A percentile compares a stretch with the other conserved stretches of the same genome.
phyloP scores from a whole-genome alignment of 2,329 filamentous ascomycete species.

The Microascus cirrosus region DNA sequence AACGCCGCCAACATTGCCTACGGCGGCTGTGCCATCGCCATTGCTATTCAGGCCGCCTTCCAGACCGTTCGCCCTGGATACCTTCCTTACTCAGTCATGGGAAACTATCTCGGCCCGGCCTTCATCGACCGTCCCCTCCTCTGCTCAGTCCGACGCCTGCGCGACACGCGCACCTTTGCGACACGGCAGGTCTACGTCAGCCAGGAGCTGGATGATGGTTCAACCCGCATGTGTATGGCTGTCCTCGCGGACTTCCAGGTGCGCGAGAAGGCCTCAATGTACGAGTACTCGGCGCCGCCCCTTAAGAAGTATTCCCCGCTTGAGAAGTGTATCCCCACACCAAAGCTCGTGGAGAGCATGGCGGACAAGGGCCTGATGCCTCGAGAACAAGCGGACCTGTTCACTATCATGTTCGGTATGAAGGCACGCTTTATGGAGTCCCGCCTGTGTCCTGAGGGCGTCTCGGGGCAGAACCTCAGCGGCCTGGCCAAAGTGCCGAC shows the following conservation, averaged over 20 bases:
- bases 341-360: conserved; percentile 9
- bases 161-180: conserved; percentile 30
- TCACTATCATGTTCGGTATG: conserved; percentile 16
- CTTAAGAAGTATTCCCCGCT: conserved; percentile 15
- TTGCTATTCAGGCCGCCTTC: conserved; percentile 24
- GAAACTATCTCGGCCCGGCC: conserved; percentile 29
- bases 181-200: conserved; percentile 27
- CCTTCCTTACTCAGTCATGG: conserved; percentile 27
- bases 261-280: conserved; percentile 18
- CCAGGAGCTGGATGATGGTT: conserved; percentile 21
- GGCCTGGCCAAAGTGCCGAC: conserved; percentile 22
- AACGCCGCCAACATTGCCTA: conserved; percentile 22
- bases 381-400: conserved; percentile 9
- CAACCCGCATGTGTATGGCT: conserved; percentile 21
- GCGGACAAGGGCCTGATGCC: conserved; percentile 12
- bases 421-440: conserved; percentile 17
- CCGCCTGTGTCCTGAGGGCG: conserved; percentile 19
- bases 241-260: conserved; percentile 30
- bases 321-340: conserved; percentile 8
- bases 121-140: conserved; percentile 20
- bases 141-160: conserved; percentile 17
- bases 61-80: conserved; percentile 20
- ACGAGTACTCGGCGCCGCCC: conserved; percentile 24
- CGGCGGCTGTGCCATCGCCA: conserved; percentile 25
- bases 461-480: conserved; percentile 24